These are phyloP conservation scores for Fraxinus anomala DNA, from an alignment of 257 asterid species.

Conservation along the genomic window DNA sequence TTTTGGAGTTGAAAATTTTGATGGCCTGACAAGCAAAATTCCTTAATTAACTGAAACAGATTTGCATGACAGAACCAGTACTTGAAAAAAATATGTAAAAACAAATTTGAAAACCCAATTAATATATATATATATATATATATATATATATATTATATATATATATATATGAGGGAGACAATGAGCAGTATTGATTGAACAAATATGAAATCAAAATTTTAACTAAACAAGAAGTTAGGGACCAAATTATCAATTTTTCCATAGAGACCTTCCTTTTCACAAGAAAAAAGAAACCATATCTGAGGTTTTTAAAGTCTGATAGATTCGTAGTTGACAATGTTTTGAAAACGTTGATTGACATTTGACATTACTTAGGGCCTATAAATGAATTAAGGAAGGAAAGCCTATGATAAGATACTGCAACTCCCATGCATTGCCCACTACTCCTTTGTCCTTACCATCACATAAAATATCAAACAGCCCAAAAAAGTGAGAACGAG, in stretches of 20 bases:
- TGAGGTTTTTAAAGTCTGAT: not conserved
- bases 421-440: conserved; percentile 15
- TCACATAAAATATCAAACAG: conserved; percentile 49
- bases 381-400: conserved; percentile 24
- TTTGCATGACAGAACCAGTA: not conserved
- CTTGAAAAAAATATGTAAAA: not conserved
- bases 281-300: not conserved
- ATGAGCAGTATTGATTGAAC: no score
- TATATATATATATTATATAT: no score
- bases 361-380: conserved; percentile 35
- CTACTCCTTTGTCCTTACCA: conserved; percentile 44
- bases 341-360: conserved; percentile 8
- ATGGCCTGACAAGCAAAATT: not conserved
- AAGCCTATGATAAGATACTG: conserved; percentile 24
- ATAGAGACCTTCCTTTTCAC: not conserved
- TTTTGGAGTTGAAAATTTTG: not conserved
- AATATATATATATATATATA: no score
- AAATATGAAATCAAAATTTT: no score
- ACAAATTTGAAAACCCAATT: not conserved
- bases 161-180: no score
- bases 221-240: not conserved
- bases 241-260: not conserved
- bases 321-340: not conserved
- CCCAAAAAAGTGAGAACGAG: conserved; percentile 41
- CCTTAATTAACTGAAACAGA: not conserved